Evolutionary conservation across 164 flowering plant genomes (phyloP), one percentile per base, ranked within the genome.

Genomic region (Magnolia sinica): DNA sequence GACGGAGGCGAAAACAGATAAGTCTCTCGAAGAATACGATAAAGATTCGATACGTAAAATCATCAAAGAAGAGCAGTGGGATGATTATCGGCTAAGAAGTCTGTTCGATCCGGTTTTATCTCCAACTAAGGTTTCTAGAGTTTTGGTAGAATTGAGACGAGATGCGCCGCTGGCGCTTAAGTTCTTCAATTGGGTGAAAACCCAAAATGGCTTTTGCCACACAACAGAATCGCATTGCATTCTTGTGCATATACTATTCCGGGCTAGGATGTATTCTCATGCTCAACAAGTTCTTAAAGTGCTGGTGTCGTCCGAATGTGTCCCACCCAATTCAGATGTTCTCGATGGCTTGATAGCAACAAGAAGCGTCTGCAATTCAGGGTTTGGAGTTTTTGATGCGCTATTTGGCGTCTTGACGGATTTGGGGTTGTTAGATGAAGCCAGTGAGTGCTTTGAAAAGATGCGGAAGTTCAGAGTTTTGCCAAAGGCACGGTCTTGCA

Each of bases 301-400:
- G 49, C 20, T 92, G 82, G 80, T 90, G 77, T 72, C 59, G 63
- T 80, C 77, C 6, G 76, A 71, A 52, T 5, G 55, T 73, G 77
- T 27, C 13, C 68, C 81, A 66, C 85, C 88, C 0, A 83, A 78
- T 71, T 77, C 73, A n/a, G 85, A 84, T 76, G 77, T 85, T 29
- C 85, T 94, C 74, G 91, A 92, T 79, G 73, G 82, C 7, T 77
- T 94, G 83, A 90, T 92, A 92, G 78, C 81, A 29, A 90, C 91
- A 1, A 68, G 29, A 83, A 81, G 88, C 73, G 81, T 88, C 51
- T 84, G 88, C 77, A 55, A 77, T 22, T 76, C 79, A 2, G 90
- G 91, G 27, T 91, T 76, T 82, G 94, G 93, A 8, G 97, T 91
- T 9, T 94, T 94, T 76, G 94, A 94, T 79, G 86, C 88, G 20